These are phyloP conservation scores for Syncephalis plumigaleata DNA, from an alignment of 371 early-diverging fungal genomes.

Conservation along the genomic window DNA sequence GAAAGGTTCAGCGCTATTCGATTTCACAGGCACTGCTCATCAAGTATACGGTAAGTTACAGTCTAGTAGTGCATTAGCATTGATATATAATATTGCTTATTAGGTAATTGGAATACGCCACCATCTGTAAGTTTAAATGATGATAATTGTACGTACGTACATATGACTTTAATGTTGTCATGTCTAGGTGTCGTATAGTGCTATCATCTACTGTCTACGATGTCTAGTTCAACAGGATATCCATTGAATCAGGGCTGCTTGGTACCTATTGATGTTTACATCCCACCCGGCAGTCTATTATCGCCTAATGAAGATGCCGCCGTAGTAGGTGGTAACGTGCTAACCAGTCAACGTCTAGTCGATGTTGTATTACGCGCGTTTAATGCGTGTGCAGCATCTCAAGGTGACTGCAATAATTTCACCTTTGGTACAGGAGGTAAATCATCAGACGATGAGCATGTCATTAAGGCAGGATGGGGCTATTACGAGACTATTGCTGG, in stretches of 20 bases:
- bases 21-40: constrained; percentile 80
- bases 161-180: constrained; percentile 22
- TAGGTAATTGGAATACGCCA: constrained; percentile 37
- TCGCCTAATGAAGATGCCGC: constrained; percentile 69
- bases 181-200: constrained; percentile 51
- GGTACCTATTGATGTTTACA: constrained; percentile 56
- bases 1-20: constrained; percentile 68
- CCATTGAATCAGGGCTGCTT: constrained; percentile 89
- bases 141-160: constrained; percentile 8
- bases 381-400: constrained; percentile 78
- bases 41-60: constrained; percentile 57
- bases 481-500: constrained; percentile 93
- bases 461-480: constrained; percentile 53
- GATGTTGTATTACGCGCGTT: constrained; percentile 87
- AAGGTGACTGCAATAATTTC: constrained; percentile 91
- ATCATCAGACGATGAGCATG: constrained; percentile 20
- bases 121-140: constrained; percentile 23
- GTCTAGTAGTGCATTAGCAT: not conserved
- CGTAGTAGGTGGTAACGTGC: constrained; percentile 93
- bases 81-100: not conserved
- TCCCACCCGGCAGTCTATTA: constrained; percentile 61
- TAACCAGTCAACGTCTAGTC: constrained; percentile 84
- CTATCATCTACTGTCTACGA: constrained; percentile 88
- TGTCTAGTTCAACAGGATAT: constrained; percentile 77
- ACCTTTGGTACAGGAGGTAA: constrained; percentile 76